Evolutionary conservation across 2,329 filamentous ascomycete genomes (phyloP).

Genomic region (Calonectria hawksworthii): DNA sequence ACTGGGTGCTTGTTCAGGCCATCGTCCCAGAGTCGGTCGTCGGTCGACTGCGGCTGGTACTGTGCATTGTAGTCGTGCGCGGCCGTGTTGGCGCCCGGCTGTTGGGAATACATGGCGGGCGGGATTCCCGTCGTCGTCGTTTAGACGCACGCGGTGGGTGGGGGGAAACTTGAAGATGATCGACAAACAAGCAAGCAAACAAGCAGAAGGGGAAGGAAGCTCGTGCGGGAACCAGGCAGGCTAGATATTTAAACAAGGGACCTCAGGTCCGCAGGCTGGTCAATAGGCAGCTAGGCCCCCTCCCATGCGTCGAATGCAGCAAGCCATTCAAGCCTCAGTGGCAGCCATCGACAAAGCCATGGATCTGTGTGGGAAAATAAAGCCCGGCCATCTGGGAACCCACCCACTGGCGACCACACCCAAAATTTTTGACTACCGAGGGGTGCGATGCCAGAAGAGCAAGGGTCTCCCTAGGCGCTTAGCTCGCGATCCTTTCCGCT

Average conservation of each 20-base stretch:
- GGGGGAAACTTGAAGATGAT: neutral
- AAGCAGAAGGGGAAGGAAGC: neutral
- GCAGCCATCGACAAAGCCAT: slow-evolving; percentile 3
- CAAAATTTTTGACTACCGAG: slow-evolving; percentile 6
- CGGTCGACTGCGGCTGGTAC: slow-evolving; percentile 42
- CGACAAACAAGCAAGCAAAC: neutral
- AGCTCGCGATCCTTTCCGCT: slow-evolving; percentile 3
- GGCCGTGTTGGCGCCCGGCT: slow-evolving; percentile 31
- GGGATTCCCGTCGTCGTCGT: slow-evolving; percentile 17
- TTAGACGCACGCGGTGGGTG: slow-evolving; percentile 7
- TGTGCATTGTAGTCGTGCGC: slow-evolving; percentile 33
- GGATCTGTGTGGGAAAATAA: neutral
- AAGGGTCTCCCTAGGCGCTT: neutral
- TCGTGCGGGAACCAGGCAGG: neutral
- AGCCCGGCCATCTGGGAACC: slow-evolving; percentile 13
- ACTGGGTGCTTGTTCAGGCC: slow-evolving; percentile 29
- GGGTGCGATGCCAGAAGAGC: neutral
- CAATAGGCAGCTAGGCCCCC: neutral
- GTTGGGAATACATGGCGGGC: slow-evolving; percentile 37
- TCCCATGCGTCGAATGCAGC: neutral
- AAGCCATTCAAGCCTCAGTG: neutral
- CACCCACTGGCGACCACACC: neutral
- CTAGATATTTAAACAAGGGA: slow-evolving; percentile 2
- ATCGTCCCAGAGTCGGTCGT: slow-evolving; percentile 40
- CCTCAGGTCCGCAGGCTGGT: neutral